Evolutionary conservation across 352 stramenopile genomes (phyloP).

Genomic region (Blastocystis sp.): DNA sequence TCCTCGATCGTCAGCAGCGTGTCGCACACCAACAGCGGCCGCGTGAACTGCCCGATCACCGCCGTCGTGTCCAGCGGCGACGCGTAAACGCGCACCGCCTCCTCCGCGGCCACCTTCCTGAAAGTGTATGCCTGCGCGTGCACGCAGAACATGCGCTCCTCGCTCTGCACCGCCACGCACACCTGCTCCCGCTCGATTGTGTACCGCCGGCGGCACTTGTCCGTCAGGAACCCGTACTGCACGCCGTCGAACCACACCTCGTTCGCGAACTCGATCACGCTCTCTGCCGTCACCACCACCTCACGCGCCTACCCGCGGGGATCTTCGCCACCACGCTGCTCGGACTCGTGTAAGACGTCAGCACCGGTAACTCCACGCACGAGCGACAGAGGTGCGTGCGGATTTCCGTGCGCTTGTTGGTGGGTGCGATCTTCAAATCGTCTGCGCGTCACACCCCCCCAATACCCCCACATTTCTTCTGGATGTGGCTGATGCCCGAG

Average conservation of each 20-base stretch:
- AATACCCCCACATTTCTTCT: constrained; percentile 5
- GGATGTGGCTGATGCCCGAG: constrained; percentile 20
- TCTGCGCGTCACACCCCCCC: neutral
- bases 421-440: neutral
- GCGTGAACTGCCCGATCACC: constrained; percentile 31
- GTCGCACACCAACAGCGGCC: constrained; percentile 29
- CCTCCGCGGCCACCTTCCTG: neutral
- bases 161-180: constrained; percentile 39
- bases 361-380: constrained; percentile 13
- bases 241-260: constrained; percentile 42
- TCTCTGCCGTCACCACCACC: neutral
- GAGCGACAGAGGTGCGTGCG: constrained; percentile 39
- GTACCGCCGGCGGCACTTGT: constrained; percentile 26
- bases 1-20: constrained; percentile 32
- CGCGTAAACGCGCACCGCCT: neutral
- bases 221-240: constrained; percentile 56
- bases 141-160: constrained; percentile 38
- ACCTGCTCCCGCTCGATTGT: neutral
- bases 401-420: neutral
- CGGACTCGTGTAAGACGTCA: neutral
- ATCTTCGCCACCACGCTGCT: constrained; percentile 4
- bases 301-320: neutral
- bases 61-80: neutral
- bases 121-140: constrained; percentile 51
- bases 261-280: neutral